Conservation (phyloP, 208 protist genomes). For the Trypanosoma melophagium region DNA sequence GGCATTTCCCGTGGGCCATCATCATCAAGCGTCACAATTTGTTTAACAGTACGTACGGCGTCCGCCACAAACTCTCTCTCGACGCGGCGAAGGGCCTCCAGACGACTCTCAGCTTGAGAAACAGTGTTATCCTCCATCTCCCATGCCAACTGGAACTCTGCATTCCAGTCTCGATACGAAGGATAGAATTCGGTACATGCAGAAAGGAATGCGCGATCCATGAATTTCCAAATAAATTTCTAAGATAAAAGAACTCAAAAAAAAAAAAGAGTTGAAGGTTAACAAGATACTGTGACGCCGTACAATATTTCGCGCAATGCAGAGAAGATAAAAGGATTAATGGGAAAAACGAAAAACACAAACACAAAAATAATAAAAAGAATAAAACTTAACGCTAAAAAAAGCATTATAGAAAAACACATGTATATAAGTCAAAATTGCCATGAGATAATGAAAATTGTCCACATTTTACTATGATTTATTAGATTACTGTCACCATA, state of each 20-base stretch:
- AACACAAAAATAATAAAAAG: background rate
- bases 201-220: conserved; percentile 25
- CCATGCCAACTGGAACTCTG: conserved; percentile 84
- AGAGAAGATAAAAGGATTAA: background rate
- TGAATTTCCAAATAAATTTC: background rate
- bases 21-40: conserved; percentile 82
- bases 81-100: conserved; percentile 41
- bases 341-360: too few species aligned
- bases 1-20: conserved; percentile 69
- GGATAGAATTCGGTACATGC: conserved; percentile 65
- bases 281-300: background rate
- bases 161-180: conserved; percentile 70
- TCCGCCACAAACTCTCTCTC: conserved; percentile 63
- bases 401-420: too few species aligned
- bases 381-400: too few species aligned
- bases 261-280: background rate
- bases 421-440: too few species aligned
- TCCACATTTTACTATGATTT: background rate
- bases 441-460: conserved; percentile 4
- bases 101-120: conserved; percentile 50
- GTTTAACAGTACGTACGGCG: conserved; percentile 43
- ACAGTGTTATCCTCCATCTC: conserved; percentile 67
- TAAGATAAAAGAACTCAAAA: conserved; percentile 7
- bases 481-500: background rate
- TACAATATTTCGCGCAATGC: too few species aligned